Evolutionary conservation across 2,329 filamentous ascomycete genomes (phyloP).

Genomic region (Coniochaeta prunicola): DNA sequence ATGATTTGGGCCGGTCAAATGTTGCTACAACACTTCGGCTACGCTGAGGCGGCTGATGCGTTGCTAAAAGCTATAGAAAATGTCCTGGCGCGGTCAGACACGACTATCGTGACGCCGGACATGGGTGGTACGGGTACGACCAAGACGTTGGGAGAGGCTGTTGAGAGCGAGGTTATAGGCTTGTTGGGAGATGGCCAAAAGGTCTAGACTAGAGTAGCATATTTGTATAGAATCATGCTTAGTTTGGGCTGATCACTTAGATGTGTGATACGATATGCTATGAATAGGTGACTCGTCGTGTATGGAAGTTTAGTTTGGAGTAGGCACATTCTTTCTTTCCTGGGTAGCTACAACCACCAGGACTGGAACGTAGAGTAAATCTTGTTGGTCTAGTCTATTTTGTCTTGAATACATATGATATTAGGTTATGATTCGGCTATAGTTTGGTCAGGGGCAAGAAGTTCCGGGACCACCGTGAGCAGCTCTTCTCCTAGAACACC

Average conservation of each 20-base stretch:
- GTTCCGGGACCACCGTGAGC: constrained; percentile 4
- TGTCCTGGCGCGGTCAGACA: constrained; percentile 39
- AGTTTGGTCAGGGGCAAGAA: neutral
- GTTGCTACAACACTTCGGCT: constrained; percentile 58
- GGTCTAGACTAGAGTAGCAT: too few species aligned
- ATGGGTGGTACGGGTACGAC: constrained; percentile 52
- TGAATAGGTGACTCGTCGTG: too few species aligned
- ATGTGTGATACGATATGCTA: too few species aligned
- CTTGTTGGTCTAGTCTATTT: too few species aligned
- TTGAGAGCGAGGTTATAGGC: constrained; percentile 20
- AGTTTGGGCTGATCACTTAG: too few species aligned
- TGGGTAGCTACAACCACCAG: too few species aligned
- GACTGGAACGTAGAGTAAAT: neutral
- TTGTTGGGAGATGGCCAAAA: too few species aligned
- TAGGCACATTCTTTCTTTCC: too few species aligned
- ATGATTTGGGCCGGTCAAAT: constrained; percentile 65
- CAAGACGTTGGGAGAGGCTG: constrained; percentile 49
- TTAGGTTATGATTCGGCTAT: neutral
- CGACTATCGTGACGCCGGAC: constrained; percentile 48
- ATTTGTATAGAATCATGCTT: too few species aligned
- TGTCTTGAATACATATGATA: too few species aligned
- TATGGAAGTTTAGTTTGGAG: too few species aligned
- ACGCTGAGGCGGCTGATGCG: constrained; percentile 46
- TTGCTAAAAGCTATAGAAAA: constrained; percentile 55
- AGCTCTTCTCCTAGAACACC: neutral